These are phyloP conservation scores for Alliaria petiolata DNA, from an alignment of 345 rosid species.

Conservation along the genomic window DNA sequence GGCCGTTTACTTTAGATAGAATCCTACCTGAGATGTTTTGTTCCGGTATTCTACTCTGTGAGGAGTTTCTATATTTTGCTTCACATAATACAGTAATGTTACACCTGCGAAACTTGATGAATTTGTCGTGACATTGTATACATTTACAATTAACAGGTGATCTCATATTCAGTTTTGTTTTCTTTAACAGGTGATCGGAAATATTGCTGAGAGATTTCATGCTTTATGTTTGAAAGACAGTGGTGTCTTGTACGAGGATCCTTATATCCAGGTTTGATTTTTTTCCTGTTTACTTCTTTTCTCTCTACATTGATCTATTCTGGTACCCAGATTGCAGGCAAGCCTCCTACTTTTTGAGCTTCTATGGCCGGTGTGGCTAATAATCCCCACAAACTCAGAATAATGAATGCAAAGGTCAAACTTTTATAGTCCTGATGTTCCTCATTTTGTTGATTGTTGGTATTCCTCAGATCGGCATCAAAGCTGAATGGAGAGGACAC, in stretches of 20 bases:
- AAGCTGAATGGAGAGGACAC: conserved; percentile 95
- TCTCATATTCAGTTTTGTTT: conserved; percentile 17
- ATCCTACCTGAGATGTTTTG: neutral
- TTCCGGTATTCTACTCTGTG: neutral
- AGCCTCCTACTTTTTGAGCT: neutral
- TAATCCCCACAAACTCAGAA: neutral
- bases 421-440: neutral
- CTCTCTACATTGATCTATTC: neutral
- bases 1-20: neutral
- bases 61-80: neutral
- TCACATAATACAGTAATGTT: neutral
- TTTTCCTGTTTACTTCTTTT: neutral
- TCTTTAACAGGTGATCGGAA: conserved; percentile 76
- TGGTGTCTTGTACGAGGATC: conserved; percentile 94
- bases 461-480: conserved; percentile 75
- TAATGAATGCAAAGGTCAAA: neutral
- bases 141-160: no score
- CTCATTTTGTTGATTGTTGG: conserved; percentile 18
- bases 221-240: conserved; percentile 95
- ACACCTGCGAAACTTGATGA: neutral
- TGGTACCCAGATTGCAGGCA: neutral
- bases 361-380: neutral
- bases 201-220: conserved; percentile 77
- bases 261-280: conserved; percentile 69
- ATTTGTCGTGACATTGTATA: neutral